Conservation (phyloP, 1,284 basidiomycete species). For the Taiwanofungus camphoratus region DNA sequence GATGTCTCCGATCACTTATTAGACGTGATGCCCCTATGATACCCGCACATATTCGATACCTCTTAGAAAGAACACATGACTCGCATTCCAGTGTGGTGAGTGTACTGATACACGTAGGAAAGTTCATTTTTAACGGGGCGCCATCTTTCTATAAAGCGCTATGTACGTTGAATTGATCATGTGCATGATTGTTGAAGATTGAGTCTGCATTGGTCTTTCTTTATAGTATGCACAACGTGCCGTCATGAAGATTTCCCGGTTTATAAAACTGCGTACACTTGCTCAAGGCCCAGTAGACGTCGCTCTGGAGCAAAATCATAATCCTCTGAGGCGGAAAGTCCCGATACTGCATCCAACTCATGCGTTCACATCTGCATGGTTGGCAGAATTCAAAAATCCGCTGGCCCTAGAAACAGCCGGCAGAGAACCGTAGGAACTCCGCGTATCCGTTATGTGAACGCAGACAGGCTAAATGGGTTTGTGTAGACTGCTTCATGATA, state of each 20-base stretch:
- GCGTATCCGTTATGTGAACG: background rate
- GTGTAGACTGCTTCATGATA: conserved; percentile 47
- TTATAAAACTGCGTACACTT: conserved; percentile 80
- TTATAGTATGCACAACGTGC: conserved; percentile 63
- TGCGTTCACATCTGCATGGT: conserved; percentile 52
- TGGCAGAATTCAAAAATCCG: conserved; percentile 42
- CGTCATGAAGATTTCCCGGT: conserved; percentile 57
- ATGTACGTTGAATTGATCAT: conserved; percentile 39
- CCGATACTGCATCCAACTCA: conserved; percentile 47
- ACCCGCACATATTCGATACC: conserved; percentile 45
- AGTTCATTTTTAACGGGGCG: too few species aligned
- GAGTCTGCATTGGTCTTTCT: too few species aligned
- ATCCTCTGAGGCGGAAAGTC: conserved; percentile 55
- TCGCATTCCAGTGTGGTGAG: conserved; percentile 61
- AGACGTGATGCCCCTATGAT: conserved; percentile 68
- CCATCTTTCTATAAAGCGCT: conserved; percentile 38
- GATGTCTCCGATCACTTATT: conserved; percentile 70
- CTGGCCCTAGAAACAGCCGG: conserved; percentile 31
- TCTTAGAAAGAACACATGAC: conserved; percentile 52
- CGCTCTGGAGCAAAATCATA: conserved; percentile 43
- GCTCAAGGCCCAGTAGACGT: conserved; percentile 52
- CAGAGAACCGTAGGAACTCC: conserved; percentile 38
- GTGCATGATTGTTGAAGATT: too few species aligned
- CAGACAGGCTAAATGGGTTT: background rate
- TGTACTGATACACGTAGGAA: too few species aligned